These are phyloP conservation scores for Penicillium pulvis DNA, from an alignment of 495 filamentous ascomycete genomes.

Conservation along the genomic window DNA sequence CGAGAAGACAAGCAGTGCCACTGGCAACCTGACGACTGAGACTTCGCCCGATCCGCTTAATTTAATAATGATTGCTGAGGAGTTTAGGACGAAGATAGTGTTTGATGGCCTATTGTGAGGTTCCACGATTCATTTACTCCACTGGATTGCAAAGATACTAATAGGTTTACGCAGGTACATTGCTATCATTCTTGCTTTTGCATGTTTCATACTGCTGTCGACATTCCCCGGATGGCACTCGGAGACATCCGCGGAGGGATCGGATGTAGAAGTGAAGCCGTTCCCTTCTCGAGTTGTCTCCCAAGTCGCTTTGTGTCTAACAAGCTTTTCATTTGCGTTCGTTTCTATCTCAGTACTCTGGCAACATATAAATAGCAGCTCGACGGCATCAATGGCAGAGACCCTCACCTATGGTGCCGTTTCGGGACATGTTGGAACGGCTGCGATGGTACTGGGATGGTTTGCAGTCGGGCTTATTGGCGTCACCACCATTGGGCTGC, in stretches of 20 bases:
- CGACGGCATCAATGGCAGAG: slow-evolving; percentile 20
- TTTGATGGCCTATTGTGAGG: slow-evolving; percentile 26
- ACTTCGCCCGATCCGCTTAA: slow-evolving; percentile 19
- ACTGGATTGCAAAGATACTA: not conserved
- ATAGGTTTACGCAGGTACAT: not conserved
- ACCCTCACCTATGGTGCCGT: slow-evolving; percentile 17
- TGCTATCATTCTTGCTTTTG: not conserved
- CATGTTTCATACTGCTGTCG: slow-evolving; percentile 1
- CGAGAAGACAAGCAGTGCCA: not conserved
- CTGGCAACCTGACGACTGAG: not conserved
- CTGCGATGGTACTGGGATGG: slow-evolving; percentile 21
- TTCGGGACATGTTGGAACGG: slow-evolving; percentile 15
- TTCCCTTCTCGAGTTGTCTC: slow-evolving; percentile 3
- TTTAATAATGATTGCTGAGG: slow-evolving; percentile 19
- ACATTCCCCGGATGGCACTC: slow-evolving; percentile 17
- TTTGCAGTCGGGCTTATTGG: slow-evolving; percentile 10
- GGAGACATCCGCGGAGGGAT: slow-evolving; percentile 2
- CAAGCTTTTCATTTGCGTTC: slow-evolving; percentile 5
- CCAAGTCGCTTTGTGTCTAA: not conserved
- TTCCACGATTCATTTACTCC: not conserved
- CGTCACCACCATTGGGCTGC: not conserved
- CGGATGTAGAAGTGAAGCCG: slow-evolving; percentile 7
- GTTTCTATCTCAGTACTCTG: slow-evolving; percentile 12
- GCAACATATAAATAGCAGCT: slow-evolving; percentile 21
- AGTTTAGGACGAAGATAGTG: slow-evolving; percentile 21